Evolutionary conservation across 148 eudicot genomes (phyloP), one percentile per base, ranked within the genome.

Genomic region (Amaranthus hypochondriacus): DNA sequence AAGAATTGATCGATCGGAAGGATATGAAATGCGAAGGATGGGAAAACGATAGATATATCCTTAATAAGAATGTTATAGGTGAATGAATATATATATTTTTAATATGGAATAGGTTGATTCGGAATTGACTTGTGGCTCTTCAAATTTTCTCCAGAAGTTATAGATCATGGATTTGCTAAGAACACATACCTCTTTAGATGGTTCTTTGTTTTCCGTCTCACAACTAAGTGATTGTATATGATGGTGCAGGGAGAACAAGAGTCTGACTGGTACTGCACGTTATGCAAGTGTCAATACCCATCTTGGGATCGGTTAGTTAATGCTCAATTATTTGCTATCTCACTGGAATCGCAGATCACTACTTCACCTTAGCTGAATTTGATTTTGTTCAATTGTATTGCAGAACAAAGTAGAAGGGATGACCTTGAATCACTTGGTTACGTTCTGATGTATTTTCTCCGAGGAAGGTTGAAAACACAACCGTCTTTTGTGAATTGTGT

Each of bases 221-320:
- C 48, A 72, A 21, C 62, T 77, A 44, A 76, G 66, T 48, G 66
- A 64, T 81, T 55, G 13, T 49, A 0, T 75, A 72, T 79, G 21
- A 6, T 73, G 42, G 79, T 68, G 56, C 86, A 95, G 99, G 81
- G 97, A 95, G 75, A 95, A 95, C 77, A 95, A 95, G 82, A 92
- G 87, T 69, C 91, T 92, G 70, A 95, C 99, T 13, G 99, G 99
- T 62, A 95, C 99, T 66, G 97, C 97, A 77, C 99, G 99, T 54
- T 95, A 95, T 86, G 99, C 99, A 52, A 95, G 99, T 86, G 94
- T 92, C 73, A 95, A 95, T 76, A 95, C 99, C 58, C 99, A 95
- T 81, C 91, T 87, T 69, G 97, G 99, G 72, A 86, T 92, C 72
- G 99, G 99, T 95, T 78, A 85, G 96, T 87, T 42, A 44, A 10